These are phyloP conservation scores for Aspergillus tubingensis DNA, from an alignment of 2,329 filamentous ascomycete genomes.

Conservation along the genomic window DNA sequence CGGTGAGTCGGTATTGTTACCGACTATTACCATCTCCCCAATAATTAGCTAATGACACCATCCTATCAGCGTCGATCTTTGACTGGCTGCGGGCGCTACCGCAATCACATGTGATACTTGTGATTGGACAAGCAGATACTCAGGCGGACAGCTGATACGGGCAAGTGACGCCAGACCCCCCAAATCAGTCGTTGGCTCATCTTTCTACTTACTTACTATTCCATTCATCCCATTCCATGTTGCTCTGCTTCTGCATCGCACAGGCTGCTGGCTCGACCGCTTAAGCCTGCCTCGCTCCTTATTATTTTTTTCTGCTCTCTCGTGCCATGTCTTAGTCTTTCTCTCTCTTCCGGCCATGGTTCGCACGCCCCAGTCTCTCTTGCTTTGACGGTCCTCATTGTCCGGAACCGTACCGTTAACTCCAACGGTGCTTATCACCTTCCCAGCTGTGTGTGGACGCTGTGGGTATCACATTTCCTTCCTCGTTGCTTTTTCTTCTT, in stretches of 20 bases:
- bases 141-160: constrained; percentile 26
- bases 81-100: constrained; percentile 10
- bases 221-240: neutral
- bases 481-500: constrained; percentile 2
- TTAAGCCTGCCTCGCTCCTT: constrained; percentile 11
- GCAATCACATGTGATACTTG: constrained; percentile 20
- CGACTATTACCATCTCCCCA: neutral
- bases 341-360: constrained; percentile 16
- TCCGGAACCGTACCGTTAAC: constrained; percentile 4
- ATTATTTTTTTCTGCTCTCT: neutral
- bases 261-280: constrained; percentile 14
- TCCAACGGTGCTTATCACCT: constrained; percentile 10
- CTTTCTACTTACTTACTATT: no score
- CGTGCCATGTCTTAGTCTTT: constrained; percentile 3
- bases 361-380: neutral
- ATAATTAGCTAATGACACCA: constrained; percentile 17
- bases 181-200: neutral
- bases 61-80: neutral
- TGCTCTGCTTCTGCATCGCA: constrained; percentile 18
- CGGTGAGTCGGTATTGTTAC: neutral
- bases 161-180: constrained; percentile 28
- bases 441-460: neutral
- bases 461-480: constrained; percentile 17
- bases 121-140: constrained; percentile 21
- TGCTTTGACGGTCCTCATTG: constrained; percentile 15